A percentile compares a stretch with the other conserved stretches of the same genome.
Evolutionary conservation across 306 rosid genomes (phyloP).

Genomic region (Quillaja saponaria): DNA sequence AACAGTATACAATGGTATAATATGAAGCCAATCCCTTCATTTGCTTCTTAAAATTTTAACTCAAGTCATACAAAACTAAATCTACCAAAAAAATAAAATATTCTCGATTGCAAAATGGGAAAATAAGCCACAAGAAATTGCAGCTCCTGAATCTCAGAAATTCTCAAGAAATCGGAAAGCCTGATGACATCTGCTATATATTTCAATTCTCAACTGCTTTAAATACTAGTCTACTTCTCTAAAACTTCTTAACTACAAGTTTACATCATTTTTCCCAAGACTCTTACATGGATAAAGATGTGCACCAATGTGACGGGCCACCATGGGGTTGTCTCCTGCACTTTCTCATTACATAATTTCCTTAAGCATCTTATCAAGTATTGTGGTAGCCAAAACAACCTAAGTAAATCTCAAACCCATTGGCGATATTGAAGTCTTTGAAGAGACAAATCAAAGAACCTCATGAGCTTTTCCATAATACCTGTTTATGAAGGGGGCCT

Average conservation of each 20-base stretch:
- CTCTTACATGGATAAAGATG: conserved; percentile 22
- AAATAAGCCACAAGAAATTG: conserved; percentile 20
- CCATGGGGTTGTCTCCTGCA: conserved; percentile 44
- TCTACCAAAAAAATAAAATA: conserved; percentile 13
- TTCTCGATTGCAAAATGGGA: conserved; percentile 10
- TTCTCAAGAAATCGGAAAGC: conserved; percentile 33
- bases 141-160: conserved; percentile 35
- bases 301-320: conserved; percentile 29
- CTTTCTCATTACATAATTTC: conserved; percentile 19
- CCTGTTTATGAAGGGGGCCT: conserved; percentile 84
- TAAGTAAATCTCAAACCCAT: conserved; percentile 7
- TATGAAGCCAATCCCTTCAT: conserved; percentile 28
- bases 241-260: conserved; percentile 44
- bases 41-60: conserved; percentile 22
- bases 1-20: not conserved
- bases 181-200: conserved; percentile 26
- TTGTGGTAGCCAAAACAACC: conserved; percentile 24
- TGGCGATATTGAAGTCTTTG: not conserved
- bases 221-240: conserved; percentile 34
- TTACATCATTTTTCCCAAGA: conserved; percentile 37
- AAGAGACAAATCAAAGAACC: conserved; percentile 51
- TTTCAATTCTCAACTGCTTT: conserved; percentile 35
- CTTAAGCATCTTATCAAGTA: no score
- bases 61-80: conserved; percentile 21
- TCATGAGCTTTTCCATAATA: conserved; percentile 88